Percentiles rank a stretch among this genome's conserved stretches.
phyloP scores from a whole-genome alignment of 2,329 filamentous ascomycete species.

The Pseudogymnoascus sp. region DNA sequence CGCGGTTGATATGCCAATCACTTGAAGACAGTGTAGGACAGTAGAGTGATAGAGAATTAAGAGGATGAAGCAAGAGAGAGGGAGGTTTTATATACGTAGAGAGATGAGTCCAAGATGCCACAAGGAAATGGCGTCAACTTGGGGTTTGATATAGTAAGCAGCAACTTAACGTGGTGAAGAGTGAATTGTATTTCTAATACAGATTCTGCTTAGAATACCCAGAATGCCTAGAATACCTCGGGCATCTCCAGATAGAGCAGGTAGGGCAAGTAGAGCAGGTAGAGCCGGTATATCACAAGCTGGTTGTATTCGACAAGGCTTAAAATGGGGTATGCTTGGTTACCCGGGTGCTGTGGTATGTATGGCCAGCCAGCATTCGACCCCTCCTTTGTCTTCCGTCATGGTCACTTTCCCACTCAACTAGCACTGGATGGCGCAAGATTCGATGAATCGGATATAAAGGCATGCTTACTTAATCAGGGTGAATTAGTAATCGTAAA shows the following conservation, averaged over 20 bases:
- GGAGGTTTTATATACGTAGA: neutral
- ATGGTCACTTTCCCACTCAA: neutral
- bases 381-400: neutral
- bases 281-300: neutral
- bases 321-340: neutral
- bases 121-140: neutral
- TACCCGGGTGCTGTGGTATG: neutral
- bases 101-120: neutral
- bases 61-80: neutral
- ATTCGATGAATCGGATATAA: neutral
- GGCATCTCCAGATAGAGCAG: neutral
- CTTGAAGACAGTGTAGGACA: neutral
- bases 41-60: neutral
- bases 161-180: neutral
- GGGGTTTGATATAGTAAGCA: neutral
- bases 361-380: neutral
- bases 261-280: neutral
- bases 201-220: neutral
- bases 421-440: neutral
- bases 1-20: neutral
- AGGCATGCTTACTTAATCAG: conserved; percentile 1
- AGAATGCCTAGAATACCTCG: neutral
- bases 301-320: neutral
- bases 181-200: neutral
- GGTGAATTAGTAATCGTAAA: neutral